These are phyloP conservation scores for Rubia balearica DNA, from an alignment of 305 asterid genomes.

Conservation along the genomic window DNA sequence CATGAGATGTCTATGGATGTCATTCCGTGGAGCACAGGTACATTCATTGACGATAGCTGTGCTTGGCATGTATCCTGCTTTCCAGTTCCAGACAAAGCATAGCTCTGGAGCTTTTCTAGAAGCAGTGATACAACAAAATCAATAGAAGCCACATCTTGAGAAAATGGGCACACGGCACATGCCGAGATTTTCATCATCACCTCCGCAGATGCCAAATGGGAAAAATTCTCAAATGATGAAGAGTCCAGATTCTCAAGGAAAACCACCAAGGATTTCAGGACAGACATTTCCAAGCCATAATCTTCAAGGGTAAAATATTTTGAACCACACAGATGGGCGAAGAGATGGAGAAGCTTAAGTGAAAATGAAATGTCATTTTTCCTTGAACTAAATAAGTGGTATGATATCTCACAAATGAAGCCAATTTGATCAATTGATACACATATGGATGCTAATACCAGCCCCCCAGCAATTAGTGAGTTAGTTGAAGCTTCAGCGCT, in stretches of 20 bases:
- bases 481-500: conserved; percentile 46
- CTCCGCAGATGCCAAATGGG: conserved; percentile 23
- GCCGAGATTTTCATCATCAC: conserved; percentile 31
- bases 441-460: conserved; percentile 66
- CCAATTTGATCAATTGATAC: conserved; percentile 56
- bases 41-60: conserved; percentile 22
- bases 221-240: conserved; percentile 19
- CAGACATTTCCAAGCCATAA: conserved; percentile 46
- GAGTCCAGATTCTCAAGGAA: conserved; percentile 44
- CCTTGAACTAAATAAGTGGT: conserved; percentile 42
- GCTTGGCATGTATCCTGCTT: conserved; percentile 27
- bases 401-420: conserved; percentile 71
- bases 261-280: conserved; percentile 61
- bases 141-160: conserved; percentile 44
- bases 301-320: conserved; percentile 46
- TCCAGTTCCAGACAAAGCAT: conserved; percentile 27
- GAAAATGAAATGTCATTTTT: conserved; percentile 29
- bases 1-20: conserved; percentile 22
- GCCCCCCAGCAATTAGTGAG: conserved; percentile 51
- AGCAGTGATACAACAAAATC: conserved; percentile 50
- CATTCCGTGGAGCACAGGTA: conserved; percentile 17
- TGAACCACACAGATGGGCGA: conserved; percentile 63
- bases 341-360: conserved; percentile 62
- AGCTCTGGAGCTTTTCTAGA: conserved; percentile 50
- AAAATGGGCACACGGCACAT: conserved; percentile 61